phyloP scores from a whole-genome alignment of 805 yeast genomes.

The Ogataea kodamae region DNA sequence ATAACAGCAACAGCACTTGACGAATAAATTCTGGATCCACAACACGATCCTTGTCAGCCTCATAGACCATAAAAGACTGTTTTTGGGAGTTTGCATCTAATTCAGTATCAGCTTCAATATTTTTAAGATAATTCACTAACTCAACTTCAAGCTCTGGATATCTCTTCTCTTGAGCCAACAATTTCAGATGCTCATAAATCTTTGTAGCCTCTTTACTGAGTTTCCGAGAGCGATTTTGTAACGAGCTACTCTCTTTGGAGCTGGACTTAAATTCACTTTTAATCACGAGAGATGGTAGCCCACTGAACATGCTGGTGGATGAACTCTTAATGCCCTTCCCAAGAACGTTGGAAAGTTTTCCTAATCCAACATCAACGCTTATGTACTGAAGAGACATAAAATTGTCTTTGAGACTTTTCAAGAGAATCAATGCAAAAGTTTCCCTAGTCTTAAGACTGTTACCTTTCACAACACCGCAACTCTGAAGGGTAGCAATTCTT shows the following conservation, averaged over 20 bases:
- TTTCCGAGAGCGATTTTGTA: conserved; percentile 24
- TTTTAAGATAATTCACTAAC: conserved; percentile 31
- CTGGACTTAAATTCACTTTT: conserved; percentile 20
- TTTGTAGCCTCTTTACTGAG: conserved; percentile 26
- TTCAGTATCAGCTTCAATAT: conserved; percentile 15
- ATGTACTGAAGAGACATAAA: conserved; percentile 42
- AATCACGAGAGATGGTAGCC: conserved; percentile 22
- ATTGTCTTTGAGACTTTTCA: conserved; percentile 41
- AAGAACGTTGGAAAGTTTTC: conserved; percentile 63
- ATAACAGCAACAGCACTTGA: conserved; percentile 36
- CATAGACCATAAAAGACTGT: conserved; percentile 45
- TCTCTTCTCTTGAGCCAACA: conserved; percentile 23
- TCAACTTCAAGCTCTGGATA: conserved; percentile 30
- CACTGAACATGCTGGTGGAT: conserved; percentile 23
- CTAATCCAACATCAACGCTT: conserved; percentile 60
- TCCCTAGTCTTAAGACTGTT: conserved; percentile 37
- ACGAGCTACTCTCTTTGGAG: conserved; percentile 20
- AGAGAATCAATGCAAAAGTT: conserved; percentile 41
- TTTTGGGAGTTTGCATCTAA: conserved; percentile 21
- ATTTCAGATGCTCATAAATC: conserved; percentile 28
- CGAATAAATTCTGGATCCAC: conserved; percentile 57
- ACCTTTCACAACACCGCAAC: conserved; percentile 40
- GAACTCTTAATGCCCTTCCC: conserved; percentile 50
- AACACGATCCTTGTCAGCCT: conserved; percentile 61
- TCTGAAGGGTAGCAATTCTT: conserved; percentile 31